A percentile compares a stretch with the other conserved stretches of the same genome.
Conservation (phyloP, 2,329 filamentous ascomycete species). For the Trichophyton verrucosum region DNA sequence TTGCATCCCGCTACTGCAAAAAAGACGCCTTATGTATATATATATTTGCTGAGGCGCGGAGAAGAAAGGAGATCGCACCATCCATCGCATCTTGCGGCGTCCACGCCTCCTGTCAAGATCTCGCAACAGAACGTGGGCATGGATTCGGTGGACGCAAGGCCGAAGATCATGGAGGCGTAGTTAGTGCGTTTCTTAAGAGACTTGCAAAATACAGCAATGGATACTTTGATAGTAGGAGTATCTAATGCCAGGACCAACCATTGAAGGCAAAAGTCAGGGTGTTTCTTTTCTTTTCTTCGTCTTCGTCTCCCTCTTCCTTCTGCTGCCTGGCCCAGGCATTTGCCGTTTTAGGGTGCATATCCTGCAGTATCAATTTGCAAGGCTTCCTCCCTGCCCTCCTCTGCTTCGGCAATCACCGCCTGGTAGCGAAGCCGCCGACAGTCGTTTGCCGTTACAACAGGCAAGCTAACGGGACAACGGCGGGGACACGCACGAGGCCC, state of each 20-base stretch:
- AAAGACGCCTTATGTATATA: background rate
- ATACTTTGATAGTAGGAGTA: too few species aligned
- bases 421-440: too few species aligned
- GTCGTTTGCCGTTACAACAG: too few species aligned
- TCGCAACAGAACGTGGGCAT: background rate
- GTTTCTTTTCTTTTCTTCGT: background rate
- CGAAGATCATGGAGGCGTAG: background rate
- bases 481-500: background rate
- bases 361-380: background rate
- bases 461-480: too few species aligned
- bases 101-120: background rate
- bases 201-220: background rate
- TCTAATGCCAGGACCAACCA: background rate
- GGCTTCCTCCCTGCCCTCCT: too few species aligned
- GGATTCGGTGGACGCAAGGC: background rate
- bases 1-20: background rate
- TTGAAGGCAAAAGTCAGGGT: background rate
- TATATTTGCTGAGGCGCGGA: background rate
- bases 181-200: background rate
- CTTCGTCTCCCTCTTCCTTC: background rate
- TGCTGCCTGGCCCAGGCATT: background rate
- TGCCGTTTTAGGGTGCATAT: background rate
- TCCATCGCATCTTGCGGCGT: background rate
- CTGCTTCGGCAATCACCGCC: background rate
- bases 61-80: slow-evolving; percentile 1